These are phyloP conservation scores for Saturnispora hagleri DNA, from an alignment of 805 yeast genomes.

Conservation along the genomic window DNA sequence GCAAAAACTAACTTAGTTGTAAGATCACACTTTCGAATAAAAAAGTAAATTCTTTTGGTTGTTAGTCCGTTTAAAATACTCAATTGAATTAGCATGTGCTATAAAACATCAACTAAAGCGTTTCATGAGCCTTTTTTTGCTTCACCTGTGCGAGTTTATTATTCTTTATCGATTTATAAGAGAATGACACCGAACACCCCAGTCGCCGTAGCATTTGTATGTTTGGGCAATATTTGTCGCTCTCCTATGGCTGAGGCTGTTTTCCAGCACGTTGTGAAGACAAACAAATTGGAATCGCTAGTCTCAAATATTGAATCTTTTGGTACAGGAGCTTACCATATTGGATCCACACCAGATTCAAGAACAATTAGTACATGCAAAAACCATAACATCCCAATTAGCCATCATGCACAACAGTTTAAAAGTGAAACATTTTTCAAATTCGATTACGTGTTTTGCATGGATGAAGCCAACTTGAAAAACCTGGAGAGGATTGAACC, in stretches of 20 bases:
- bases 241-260: constrained; percentile 99
- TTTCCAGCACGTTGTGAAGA: constrained; percentile 54
- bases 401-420: constrained; percentile 70
- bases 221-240: constrained; percentile 88
- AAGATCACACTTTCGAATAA: too few relatives aligned
- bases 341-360: constrained; percentile 74
- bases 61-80: too few relatives aligned
- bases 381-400: constrained; percentile 62
- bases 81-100: neutral
- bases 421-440: constrained; percentile 38
- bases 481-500: constrained; percentile 49
- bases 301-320: constrained; percentile 67
- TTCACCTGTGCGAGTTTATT: neutral
- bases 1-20: too few relatives aligned
- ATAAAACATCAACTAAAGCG: neutral
- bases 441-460: constrained; percentile 62
- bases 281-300: constrained; percentile 34
- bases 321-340: constrained; percentile 82
- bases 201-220: constrained; percentile 66
- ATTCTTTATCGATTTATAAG: neutral
- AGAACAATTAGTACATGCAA: constrained; percentile 63
- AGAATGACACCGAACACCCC: neutral
- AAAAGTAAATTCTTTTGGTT: too few relatives aligned
- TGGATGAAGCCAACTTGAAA: constrained; percentile 54
- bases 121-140: neutral